Percentiles rank a stretch among this genome's conserved stretches.
Evolutionary conservation across 192 early-diverging fungal genomes (phyloP).

Genomic region (Haplosporangium gracile): DNA sequence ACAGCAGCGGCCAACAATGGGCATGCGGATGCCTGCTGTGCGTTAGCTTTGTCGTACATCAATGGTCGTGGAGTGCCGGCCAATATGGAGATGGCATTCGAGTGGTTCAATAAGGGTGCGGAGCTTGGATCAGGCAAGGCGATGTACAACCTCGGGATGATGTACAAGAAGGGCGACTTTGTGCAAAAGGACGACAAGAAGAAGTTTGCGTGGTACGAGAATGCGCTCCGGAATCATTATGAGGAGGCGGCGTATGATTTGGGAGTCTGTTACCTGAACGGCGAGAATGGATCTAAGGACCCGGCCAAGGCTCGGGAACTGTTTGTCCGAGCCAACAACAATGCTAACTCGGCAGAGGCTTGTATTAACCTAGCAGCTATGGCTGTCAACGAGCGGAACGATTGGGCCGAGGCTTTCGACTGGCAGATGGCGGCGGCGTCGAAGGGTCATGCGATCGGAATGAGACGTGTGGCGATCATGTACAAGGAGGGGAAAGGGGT

Average conservation of each 20-base stretch:
- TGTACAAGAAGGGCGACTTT: conserved; percentile 75
- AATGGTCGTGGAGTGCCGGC: conserved; percentile 77
- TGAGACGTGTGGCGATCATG: conserved; percentile 68
- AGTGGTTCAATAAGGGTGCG: conserved; percentile 76
- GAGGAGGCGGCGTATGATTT: conserved; percentile 69
- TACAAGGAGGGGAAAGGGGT: conserved; percentile 71
- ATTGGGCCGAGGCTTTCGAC: conserved; percentile 62
- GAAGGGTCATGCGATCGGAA: conserved; percentile 67
- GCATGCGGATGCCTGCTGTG: conserved; percentile 84
- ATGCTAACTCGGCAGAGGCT: conserved; percentile 64
- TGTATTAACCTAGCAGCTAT: conserved; percentile 72
- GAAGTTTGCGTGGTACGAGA: conserved; percentile 71
- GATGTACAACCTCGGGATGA: conserved; percentile 83
- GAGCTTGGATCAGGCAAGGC: conserved; percentile 70
- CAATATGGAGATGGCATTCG: conserved; percentile 68
- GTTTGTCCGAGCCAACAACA: conserved; percentile 63
- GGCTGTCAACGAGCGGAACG: conserved; percentile 60
- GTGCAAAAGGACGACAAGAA: conserved; percentile 60
- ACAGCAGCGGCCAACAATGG: conserved; percentile 72
- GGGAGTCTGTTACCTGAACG: conserved; percentile 87
- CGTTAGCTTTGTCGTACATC: conserved; percentile 83
- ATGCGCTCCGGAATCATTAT: conserved; percentile 71
- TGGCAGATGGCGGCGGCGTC: conserved; percentile 68
- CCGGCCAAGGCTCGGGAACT: conserved; percentile 58
- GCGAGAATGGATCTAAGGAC: conserved; percentile 75